Conservation (phyloP, 2,329 filamentous ascomycete species). For the Penicillium sp. region DNA sequence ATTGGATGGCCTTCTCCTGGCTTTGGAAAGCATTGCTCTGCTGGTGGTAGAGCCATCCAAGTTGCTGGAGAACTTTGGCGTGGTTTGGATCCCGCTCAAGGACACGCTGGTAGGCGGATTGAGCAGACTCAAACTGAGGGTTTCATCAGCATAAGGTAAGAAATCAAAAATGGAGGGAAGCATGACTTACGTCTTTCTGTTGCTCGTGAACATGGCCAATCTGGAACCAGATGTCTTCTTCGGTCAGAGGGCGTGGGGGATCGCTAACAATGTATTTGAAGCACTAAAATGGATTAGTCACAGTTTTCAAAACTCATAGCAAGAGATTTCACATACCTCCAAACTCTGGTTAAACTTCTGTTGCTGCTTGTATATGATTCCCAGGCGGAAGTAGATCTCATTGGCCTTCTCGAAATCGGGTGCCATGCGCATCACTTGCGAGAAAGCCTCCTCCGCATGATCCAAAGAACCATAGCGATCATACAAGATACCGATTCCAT, state of each 20-base stretch:
- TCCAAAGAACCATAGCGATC: conserved; percentile 95
- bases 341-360: conserved; percentile 89
- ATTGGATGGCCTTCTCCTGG: conserved; percentile 95
- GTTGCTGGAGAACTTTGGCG: conserved; percentile 95
- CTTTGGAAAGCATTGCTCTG: conserved; percentile 88
- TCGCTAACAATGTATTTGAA: conserved; percentile 98
- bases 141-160: conserved; percentile 30
- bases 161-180: not conserved
- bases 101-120: conserved; percentile 87
- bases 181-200: conserved; percentile 83
- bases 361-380: conserved; percentile 99
- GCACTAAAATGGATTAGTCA: conserved; percentile 59
- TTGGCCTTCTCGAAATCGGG: conserved; percentile 98
- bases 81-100: conserved; percentile 93
- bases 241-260: conserved; percentile 85
- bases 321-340: conserved; percentile 62
- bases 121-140: conserved; percentile 84
- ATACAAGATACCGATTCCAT: conserved; percentile 96
- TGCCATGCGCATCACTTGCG: conserved; percentile 98
- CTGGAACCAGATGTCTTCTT: conserved; percentile 99
- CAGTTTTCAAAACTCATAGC: not conserved
- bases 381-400: conserved; percentile 96
- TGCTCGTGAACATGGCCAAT: conserved; percentile 99
- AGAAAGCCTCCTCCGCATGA: conserved; percentile 96
- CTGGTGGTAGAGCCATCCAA: conserved; percentile 97